phyloP scores from a whole-genome alignment of 2,329 filamentous ascomycete species.

The Paraphoma chrysanthemicola region DNA sequence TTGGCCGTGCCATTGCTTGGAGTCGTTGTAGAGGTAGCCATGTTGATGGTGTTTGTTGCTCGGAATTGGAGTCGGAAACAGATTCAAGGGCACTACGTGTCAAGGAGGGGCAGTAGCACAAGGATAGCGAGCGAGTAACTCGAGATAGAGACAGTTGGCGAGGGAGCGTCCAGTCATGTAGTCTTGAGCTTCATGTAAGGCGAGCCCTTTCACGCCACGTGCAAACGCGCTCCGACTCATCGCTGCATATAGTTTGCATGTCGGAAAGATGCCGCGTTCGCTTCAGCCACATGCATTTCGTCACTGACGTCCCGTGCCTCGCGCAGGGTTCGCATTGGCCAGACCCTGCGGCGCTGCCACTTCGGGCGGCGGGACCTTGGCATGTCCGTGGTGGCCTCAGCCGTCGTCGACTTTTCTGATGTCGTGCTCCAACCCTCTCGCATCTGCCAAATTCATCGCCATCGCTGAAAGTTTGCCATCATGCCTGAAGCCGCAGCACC shows the following conservation, averaged over 20 bases:
- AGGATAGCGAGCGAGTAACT: not conserved
- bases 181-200: not conserved
- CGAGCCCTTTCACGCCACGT: not conserved
- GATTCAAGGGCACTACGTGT: slow-evolving; percentile 4
- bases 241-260: not conserved
- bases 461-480: slow-evolving; percentile 16
- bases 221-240: not conserved
- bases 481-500: slow-evolving; percentile 37
- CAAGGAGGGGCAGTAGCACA: slow-evolving; percentile 8
- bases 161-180: not conserved
- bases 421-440: not conserved
- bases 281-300: slow-evolving; percentile 11
- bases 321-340: slow-evolving; percentile 14
- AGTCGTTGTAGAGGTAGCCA: slow-evolving; percentile 25
- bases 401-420: not conserved
- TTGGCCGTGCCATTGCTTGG: slow-evolving; percentile 20
- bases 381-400: slow-evolving; percentile 8
- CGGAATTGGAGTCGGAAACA: slow-evolving; percentile 10
- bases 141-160: not conserved
- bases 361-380: slow-evolving; percentile 6
- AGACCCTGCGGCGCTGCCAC: slow-evolving; percentile 16
- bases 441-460: slow-evolving; percentile 10
- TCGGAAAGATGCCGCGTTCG: not conserved
- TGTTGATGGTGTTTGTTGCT: slow-evolving; percentile 17
- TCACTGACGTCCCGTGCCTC: slow-evolving; percentile 13